Evolutionary conservation across 2,329 filamentous ascomycete species (phyloP).

Genomic region (Phaeoacremonium minimum): DNA sequence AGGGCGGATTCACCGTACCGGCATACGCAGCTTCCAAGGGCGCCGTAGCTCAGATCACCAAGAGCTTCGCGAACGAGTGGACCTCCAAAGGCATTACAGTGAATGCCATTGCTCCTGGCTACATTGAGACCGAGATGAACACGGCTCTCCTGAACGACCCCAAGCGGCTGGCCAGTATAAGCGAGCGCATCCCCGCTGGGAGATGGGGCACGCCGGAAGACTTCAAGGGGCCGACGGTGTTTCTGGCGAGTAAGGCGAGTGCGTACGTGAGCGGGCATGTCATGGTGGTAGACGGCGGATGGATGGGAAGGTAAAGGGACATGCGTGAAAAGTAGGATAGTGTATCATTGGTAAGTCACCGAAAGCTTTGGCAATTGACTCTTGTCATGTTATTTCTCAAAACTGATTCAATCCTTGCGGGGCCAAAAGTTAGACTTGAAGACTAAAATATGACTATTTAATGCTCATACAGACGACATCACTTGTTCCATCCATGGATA

Average conservation of each 20-base stretch:
- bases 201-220: slow-evolving; percentile 82
- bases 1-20: slow-evolving; percentile 83
- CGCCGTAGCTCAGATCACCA: slow-evolving; percentile 79
- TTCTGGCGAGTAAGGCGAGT: slow-evolving; percentile 70
- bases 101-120: slow-evolving; percentile 85
- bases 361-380: too few species aligned
- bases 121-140: slow-evolving; percentile 96
- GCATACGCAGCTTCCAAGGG: slow-evolving; percentile 86
- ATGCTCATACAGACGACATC: slow-evolving; percentile 27
- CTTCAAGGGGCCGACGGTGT: slow-evolving; percentile 80
- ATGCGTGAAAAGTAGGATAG: too few species aligned
- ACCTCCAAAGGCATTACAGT: slow-evolving; percentile 73
- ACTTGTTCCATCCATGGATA: slow-evolving; percentile 60
- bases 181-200: slow-evolving; percentile 76
- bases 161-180: slow-evolving; percentile 67
- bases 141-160: slow-evolving; percentile 70
- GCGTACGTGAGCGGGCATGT: slow-evolving; percentile 80
- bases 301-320: slow-evolving; percentile 72
- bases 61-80: slow-evolving; percentile 86
- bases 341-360: too few species aligned
- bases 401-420: too few species aligned
- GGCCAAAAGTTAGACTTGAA: too few species aligned
- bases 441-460: too few species aligned
- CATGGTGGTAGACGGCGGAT: slow-evolving; percentile 82
- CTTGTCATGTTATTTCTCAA: too few species aligned